These are phyloP conservation scores for Fusarium sp. DNA, from an alignment of 2,329 filamentous ascomycete species.

Conservation along the genomic window DNA sequence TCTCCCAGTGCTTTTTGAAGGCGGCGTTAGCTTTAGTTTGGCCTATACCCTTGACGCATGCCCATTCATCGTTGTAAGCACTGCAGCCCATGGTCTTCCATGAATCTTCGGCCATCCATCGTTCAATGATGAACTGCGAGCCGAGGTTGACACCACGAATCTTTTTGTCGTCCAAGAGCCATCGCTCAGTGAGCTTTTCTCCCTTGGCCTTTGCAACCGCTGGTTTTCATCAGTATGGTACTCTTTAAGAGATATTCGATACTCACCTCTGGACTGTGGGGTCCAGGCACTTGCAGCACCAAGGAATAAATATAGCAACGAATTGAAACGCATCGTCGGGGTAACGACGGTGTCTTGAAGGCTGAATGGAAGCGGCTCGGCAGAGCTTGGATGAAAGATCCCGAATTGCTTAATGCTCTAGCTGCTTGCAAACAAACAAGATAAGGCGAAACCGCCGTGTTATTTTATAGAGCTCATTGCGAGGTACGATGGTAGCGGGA, in stretches of 20 bases:
- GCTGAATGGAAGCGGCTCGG: not conserved
- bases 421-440: not conserved
- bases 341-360: too few relatives aligned
- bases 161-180: slow-evolving; percentile 29
- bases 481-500: not conserved
- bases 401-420: rapidly evolving
- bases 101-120: slow-evolving; percentile 43
- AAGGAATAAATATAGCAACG: not conserved
- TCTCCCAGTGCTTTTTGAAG: slow-evolving; percentile 44
- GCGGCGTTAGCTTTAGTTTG: slow-evolving; percentile 40
- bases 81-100: slow-evolving; percentile 45
- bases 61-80: slow-evolving; percentile 44
- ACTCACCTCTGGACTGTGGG: slow-evolving; percentile 16
- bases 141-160: slow-evolving; percentile 46
- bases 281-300: slow-evolving; percentile 10
- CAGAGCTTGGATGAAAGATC: too few relatives aligned
- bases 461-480: not conserved
- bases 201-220: not conserved
- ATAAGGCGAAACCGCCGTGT: not conserved
- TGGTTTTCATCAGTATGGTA: not conserved
- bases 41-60: slow-evolving; percentile 42
- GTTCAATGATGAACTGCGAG: slow-evolving; percentile 46
- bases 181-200: slow-evolving; percentile 15
- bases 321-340: not conserved
- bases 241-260: rapidly evolving